A percentile compares a stretch with the other conserved stretches of the same genome.
Evolutionary conservation across 345 rosid species (phyloP).

Genomic region (Arabidopsis suecica): DNA sequence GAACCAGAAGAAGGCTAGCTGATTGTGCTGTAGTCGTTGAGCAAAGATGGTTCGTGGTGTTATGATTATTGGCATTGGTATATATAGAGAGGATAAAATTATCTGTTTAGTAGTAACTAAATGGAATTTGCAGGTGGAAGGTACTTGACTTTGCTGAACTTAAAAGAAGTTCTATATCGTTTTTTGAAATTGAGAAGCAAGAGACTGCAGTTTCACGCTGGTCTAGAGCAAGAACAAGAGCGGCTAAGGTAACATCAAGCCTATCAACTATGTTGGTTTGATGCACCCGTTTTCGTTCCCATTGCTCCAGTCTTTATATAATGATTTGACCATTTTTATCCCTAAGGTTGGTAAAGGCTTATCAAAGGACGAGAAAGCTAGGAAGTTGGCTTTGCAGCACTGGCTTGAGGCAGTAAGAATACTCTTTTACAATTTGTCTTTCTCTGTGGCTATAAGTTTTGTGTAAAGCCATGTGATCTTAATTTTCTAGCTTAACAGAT

Average conservation of each 20-base stretch:
- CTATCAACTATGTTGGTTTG: slow-evolving; percentile 1
- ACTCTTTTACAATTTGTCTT: background rate
- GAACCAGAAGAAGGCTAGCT: slow-evolving; percentile 88
- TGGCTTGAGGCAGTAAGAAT: slow-evolving; percentile 96
- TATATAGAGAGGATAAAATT: background rate
- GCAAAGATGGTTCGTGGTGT: slow-evolving; percentile 77
- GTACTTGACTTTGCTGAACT: slow-evolving; percentile 92
- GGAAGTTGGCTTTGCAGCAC: slow-evolving; percentile 89
- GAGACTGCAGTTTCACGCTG: slow-evolving; percentile 90
- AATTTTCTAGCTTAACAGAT: slow-evolving; percentile 56
- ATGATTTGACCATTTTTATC: background rate
- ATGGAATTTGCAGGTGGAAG: slow-evolving; percentile 70
- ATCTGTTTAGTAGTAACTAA: slow-evolving; percentile 27
- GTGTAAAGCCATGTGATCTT: slow-evolving; percentile 28
- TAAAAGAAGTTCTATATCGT: slow-evolving; percentile 87
- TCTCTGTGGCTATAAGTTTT: slow-evolving; percentile 9
- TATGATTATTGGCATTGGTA: slow-evolving; percentile 11
- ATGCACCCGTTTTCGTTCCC: background rate
- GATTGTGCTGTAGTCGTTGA: slow-evolving; percentile 94
- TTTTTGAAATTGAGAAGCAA: slow-evolving; percentile 77
- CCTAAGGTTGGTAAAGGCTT: slow-evolving; percentile 87
- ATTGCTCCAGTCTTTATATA: background rate
- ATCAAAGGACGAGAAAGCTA: slow-evolving; percentile 82
- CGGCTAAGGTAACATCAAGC: slow-evolving; percentile 69
- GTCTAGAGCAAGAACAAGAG: slow-evolving; percentile 87